Evolutionary conservation across 2,329 filamentous ascomycete species (phyloP).

Genomic region (Pseudopithomyces maydicus): DNA sequence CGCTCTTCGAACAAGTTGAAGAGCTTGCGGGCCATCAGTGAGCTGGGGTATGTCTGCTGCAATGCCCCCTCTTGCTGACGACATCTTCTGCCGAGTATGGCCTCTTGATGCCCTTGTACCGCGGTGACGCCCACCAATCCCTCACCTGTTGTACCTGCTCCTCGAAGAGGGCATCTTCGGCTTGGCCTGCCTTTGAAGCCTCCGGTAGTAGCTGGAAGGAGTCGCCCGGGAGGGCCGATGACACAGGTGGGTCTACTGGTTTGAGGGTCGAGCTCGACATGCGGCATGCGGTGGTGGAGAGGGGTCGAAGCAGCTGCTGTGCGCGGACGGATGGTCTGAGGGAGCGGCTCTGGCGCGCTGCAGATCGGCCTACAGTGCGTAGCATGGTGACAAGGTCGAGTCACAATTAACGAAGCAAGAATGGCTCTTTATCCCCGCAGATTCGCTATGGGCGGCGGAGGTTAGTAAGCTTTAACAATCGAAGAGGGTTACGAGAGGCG

Average conservation of each 20-base stretch:
- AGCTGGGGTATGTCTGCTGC: slow-evolving; percentile 87
- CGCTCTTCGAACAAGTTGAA: slow-evolving; percentile 86
- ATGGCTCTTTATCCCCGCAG: slow-evolving; percentile 10
- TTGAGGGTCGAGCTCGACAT: slow-evolving; percentile 61
- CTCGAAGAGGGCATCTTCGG: slow-evolving; percentile 85
- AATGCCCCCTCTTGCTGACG: slow-evolving; percentile 91
- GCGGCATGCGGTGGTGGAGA: slow-evolving; percentile 50
- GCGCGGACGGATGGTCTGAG: slow-evolving; percentile 28
- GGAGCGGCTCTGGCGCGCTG: slow-evolving; percentile 42
- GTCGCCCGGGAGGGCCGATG: slow-evolving; percentile 68
- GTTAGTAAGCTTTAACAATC: slow-evolving; percentile 21
- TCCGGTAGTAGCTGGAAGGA: slow-evolving; percentile 86
- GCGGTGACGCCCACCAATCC: slow-evolving; percentile 85
- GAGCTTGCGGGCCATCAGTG: slow-evolving; percentile 91
- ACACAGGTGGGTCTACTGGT: slow-evolving; percentile 65
- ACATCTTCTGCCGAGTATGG: slow-evolving; percentile 91
- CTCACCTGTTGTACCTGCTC: slow-evolving; percentile 84
- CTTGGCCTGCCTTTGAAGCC: slow-evolving; percentile 73
- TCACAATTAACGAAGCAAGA: slow-evolving; percentile 13
- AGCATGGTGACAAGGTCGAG: slow-evolving; percentile 36
- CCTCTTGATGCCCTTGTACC: slow-evolving; percentile 87
- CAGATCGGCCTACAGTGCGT: slow-evolving; percentile 42
- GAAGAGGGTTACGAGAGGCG: slow-evolving; percentile 21
- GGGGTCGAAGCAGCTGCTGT: slow-evolving; percentile 39
- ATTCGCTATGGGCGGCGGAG: slow-evolving; percentile 7